These are phyloP conservation scores for Fonsecaea erecta DNA, from an alignment of 2,329 filamentous ascomycete genomes.

Conservation along the genomic window DNA sequence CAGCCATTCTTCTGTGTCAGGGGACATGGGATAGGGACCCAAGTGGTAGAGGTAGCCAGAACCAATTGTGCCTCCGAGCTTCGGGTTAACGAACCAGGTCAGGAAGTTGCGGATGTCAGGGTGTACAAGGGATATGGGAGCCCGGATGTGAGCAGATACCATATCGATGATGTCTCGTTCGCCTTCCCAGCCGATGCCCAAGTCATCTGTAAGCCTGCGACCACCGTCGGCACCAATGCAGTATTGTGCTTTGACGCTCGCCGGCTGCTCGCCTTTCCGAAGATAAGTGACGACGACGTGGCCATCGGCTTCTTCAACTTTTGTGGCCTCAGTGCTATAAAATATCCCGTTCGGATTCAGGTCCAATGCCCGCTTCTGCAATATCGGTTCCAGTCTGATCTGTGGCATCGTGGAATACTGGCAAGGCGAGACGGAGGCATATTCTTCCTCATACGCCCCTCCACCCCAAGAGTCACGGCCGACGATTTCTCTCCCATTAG, in stretches of 20 bases:
- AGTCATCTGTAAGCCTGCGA: conserved; percentile 39
- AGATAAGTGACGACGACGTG: conserved; percentile 36
- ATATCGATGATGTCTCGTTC: conserved; percentile 43
- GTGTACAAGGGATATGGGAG: conserved; percentile 39
- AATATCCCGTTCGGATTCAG: conserved; percentile 41
- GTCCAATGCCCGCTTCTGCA: conserved; percentile 40
- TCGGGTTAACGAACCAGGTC: conserved; percentile 45
- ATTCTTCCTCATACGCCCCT: conserved; percentile 37
- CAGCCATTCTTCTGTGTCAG: conserved; percentile 43
- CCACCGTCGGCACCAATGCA: conserved; percentile 45
- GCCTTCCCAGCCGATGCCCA: conserved; percentile 42
- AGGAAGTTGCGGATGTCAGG: conserved; percentile 43
- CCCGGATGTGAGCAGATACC: conserved; percentile 43
- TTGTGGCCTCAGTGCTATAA: conserved; percentile 39
- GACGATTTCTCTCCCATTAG: conserved; percentile 40
- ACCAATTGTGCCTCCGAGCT: conserved; percentile 42
- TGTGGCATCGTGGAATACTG: conserved; percentile 43
- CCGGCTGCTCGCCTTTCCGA: conserved; percentile 12
- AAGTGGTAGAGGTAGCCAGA: conserved; percentile 45
- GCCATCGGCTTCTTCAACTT: conserved; percentile 36
- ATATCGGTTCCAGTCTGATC: conserved; percentile 46
- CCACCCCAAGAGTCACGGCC: conserved; percentile 42
- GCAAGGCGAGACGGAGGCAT: conserved; percentile 38
- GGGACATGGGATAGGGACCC: conserved; percentile 41
- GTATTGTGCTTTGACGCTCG: conserved; percentile 38